These are phyloP conservation scores for Candida easanensis DNA, from an alignment of 805 yeast genomes.

Conservation along the genomic window DNA sequence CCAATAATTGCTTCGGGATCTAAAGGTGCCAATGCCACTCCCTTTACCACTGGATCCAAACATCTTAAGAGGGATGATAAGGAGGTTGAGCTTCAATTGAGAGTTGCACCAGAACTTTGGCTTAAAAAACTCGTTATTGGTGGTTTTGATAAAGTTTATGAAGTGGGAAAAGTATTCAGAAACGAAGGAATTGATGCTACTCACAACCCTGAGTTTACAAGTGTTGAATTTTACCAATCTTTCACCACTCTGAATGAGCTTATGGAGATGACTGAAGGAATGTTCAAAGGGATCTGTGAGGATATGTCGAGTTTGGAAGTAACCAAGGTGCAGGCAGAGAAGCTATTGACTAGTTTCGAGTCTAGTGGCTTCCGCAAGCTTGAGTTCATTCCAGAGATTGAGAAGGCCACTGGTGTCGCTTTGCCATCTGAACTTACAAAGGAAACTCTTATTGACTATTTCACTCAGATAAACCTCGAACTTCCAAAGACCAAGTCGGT, in stretches of 20 bases:
- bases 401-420: slow-evolving; percentile 43
- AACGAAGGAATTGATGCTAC: slow-evolving; percentile 93
- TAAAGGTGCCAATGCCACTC: slow-evolving; percentile 92
- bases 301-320: slow-evolving; percentile 25
- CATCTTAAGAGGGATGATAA: slow-evolving; percentile 26
- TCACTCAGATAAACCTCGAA: slow-evolving; percentile 23
- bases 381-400: slow-evolving; percentile 70
- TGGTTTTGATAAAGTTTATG: slow-evolving; percentile 86
- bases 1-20: slow-evolving; percentile 74
- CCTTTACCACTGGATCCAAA: slow-evolving; percentile 58
- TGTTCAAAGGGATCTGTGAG: slow-evolving; percentile 44
- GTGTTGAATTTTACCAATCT: slow-evolving; percentile 84
- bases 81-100: slow-evolving; percentile 45
- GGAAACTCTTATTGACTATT: slow-evolving; percentile 40
- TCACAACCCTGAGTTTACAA: slow-evolving; percentile 92
- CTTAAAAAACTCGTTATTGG: slow-evolving; percentile 76
- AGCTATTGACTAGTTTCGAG: not conserved
- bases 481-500: slow-evolving; percentile 44
- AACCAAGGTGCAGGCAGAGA: slow-evolving; percentile 8
- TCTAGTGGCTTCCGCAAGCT: slow-evolving; percentile 35
- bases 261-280: slow-evolving; percentile 57
- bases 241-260: slow-evolving; percentile 65
- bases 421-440: slow-evolving; percentile 47
- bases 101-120: slow-evolving; percentile 97
- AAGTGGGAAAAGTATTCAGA: slow-evolving; percentile 80